These are phyloP conservation scores for Wickerhamiella bombiphila DNA, from an alignment of 805 yeast genomes.

Conservation along the genomic window DNA sequence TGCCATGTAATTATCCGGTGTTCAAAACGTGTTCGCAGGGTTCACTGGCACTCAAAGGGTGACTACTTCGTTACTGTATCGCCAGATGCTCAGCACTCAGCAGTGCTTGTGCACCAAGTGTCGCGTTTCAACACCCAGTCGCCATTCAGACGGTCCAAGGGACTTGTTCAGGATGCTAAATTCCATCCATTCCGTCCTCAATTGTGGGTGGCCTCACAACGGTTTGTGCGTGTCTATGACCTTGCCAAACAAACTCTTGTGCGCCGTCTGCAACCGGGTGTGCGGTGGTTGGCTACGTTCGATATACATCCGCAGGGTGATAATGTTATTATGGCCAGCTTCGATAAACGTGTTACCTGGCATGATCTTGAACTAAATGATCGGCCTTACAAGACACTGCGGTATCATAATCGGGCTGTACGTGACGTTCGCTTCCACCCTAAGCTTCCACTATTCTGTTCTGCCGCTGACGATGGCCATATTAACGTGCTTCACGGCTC, in stretches of 20 bases:
- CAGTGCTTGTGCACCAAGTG: slow-evolving; percentile 86
- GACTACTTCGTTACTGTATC: slow-evolving; percentile 94
- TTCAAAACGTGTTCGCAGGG: slow-evolving; percentile 50
- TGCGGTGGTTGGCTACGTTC: slow-evolving; percentile 80
- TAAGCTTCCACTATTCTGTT: slow-evolving; percentile 76
- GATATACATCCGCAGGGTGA: slow-evolving; percentile 97
- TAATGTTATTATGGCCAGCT: slow-evolving; percentile 80
- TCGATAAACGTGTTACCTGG: slow-evolving; percentile 92
- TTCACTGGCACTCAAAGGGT: slow-evolving; percentile 95
- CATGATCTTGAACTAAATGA: slow-evolving; percentile 81
- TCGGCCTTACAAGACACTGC: slow-evolving; percentile 87
- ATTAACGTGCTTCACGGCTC: slow-evolving; percentile 94
- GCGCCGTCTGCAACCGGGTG: slow-evolving; percentile 86
- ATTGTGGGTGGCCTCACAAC: slow-evolving; percentile 83
- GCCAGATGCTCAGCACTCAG: slow-evolving; percentile 78
- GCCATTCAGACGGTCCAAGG: slow-evolving; percentile 85
- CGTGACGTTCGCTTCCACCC: slow-evolving; percentile 79
- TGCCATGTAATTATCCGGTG: slow-evolving; percentile 59
- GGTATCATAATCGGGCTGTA: slow-evolving; percentile 92
- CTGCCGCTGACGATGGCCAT: slow-evolving; percentile 88
- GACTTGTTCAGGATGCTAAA: slow-evolving; percentile 87
- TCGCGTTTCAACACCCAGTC: slow-evolving; percentile 91
- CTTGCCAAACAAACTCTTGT: slow-evolving; percentile 69
- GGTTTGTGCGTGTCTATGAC: slow-evolving; percentile 83
- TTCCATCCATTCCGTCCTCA: slow-evolving; percentile 96